These are phyloP conservation scores for Trichoderma asperellum DNA, from an alignment of 2,329 filamentous ascomycete species.

Conservation along the genomic window DNA sequence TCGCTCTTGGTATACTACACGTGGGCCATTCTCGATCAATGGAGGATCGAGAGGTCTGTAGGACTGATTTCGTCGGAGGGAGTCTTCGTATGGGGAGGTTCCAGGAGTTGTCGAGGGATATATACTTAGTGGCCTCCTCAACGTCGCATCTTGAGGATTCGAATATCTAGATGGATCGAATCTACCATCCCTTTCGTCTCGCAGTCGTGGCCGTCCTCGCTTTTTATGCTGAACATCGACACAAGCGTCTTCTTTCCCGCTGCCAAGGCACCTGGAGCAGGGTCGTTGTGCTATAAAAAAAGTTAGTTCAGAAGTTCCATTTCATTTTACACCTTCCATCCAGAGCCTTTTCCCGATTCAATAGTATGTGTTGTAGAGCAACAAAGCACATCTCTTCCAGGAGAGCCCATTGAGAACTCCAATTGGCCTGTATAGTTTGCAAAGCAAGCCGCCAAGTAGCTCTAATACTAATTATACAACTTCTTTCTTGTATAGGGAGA, in stretches of 20 bases:
- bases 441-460: background rate
- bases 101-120: constrained; percentile 53
- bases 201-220: constrained; percentile 73
- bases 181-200: constrained; percentile 68
- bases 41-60: constrained; percentile 59
- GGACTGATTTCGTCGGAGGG: constrained; percentile 51
- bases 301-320: constrained; percentile 40
- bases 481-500: background rate
- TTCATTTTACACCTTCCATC: background rate
- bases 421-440: no score
- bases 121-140: constrained; percentile 56
- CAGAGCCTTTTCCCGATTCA: background rate
- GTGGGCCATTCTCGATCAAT: constrained; percentile 47
- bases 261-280: constrained; percentile 75
- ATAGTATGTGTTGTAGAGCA: no score
- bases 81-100: constrained; percentile 52
- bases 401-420: no score
- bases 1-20: constrained; percentile 54
- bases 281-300: constrained; percentile 67
- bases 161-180: constrained; percentile 57
- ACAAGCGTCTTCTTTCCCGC: constrained; percentile 79
- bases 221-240: constrained; percentile 88
- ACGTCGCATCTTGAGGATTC: constrained; percentile 50
- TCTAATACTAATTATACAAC: background rate
- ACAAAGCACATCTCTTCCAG: background rate